Evolutionary conservation across 331 rosid species (phyloP), one percentile per base, ranked within the genome.

Genomic region (Arachis monticola): DNA sequence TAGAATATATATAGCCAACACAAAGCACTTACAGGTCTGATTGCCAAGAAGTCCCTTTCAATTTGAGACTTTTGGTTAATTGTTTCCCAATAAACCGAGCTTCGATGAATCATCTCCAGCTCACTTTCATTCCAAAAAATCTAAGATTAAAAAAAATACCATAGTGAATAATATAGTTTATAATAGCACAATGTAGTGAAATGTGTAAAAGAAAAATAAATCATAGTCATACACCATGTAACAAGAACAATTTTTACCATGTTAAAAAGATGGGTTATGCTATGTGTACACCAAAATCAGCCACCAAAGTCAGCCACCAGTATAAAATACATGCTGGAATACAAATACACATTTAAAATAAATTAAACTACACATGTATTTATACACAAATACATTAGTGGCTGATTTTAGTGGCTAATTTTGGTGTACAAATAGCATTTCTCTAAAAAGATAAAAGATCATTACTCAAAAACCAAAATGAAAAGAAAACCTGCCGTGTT

Each of bases 61-160:
- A 87, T 82, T 72, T 83, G 86, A 64, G 82, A 88, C 76, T 78
- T 88, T 41, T 76, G 87, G 79, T 82, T 71, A 47, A 87, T 79
- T 44, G 98, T 83, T 83, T 88, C 91, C 61, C 76, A 85, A 79
- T 83, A 86, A 52, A 88, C 83, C n/a, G 83, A 79, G 78, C 95
- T 90, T 69, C 55, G 80, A 38, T 57, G 60, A 83, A 90, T 87
- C 98, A 92, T 79, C 72, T 84, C 91, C 86, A 92, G 73, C 90
- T 92, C 98, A 64, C 64, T 71, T 56, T 83, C 69, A 9, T 80
- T 84, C 96, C 95, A 92, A 77, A 88, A 87, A 77, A 87, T 86
- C 98, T 92, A 66, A 7, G 9, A 45, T 59, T 60, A 46, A 82
- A 67, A 80, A 76, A 75, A 17, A 17, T 3, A 66, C 46, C 60